A percentile compares a stretch with the other conserved stretches of the same genome.
These are phyloP conservation scores for Neofusicoccum parvum DNA, from an alignment of 2,329 filamentous ascomycete genomes.

Conservation along the genomic window DNA sequence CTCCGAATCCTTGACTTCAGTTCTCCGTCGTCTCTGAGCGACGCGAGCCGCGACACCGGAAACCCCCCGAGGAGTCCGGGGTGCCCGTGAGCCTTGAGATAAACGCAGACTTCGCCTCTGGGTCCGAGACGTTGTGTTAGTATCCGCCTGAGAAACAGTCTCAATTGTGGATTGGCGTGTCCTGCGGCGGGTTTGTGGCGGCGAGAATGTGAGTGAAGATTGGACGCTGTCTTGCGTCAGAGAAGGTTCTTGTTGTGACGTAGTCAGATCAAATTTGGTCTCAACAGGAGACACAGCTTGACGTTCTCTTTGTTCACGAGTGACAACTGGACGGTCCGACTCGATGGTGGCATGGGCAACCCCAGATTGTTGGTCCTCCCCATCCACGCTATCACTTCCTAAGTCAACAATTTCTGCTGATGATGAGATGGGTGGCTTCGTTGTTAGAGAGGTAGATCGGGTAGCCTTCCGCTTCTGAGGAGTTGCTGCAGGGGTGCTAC, in stretches of 20 bases:
- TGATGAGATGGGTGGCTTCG: background rate
- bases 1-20: conserved; percentile 16
- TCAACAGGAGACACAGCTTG: background rate
- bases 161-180: conserved; percentile 1
- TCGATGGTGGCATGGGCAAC: background rate
- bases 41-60: conserved; percentile 14
- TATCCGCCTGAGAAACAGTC: background rate
- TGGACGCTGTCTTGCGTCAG: background rate
- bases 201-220: background rate
- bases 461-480: background rate
- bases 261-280: background rate
- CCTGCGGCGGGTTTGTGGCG: conserved; percentile 1
- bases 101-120: background rate
- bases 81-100: background rate
- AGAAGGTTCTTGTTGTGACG: background rate
- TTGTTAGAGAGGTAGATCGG: background rate
- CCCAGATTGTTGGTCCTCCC: background rate
- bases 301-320: background rate
- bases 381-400: background rate
- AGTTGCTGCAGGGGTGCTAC: background rate
- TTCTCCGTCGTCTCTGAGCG: background rate
- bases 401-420: background rate
- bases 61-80: background rate
- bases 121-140: background rate
- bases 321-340: background rate